Conservation (phyloP, 345 rosid genomes). For the Laguncularia racemosa region DNA sequence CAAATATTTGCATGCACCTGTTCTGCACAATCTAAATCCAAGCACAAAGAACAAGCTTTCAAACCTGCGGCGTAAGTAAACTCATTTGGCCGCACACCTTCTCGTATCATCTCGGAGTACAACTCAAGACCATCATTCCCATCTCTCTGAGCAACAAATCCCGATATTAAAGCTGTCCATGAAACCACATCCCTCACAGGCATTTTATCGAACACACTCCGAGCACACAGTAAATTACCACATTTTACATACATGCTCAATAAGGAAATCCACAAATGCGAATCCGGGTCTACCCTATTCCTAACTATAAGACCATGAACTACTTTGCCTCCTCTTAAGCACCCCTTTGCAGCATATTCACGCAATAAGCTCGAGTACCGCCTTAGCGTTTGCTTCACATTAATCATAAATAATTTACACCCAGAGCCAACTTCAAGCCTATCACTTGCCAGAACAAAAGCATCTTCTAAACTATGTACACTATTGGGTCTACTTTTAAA, state of each 20-base stretch:
- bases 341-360: conserved; percentile 30
- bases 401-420: not conserved
- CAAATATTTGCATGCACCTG: conserved; percentile 32
- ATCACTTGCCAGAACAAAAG: not conserved
- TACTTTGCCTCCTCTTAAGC: conserved; percentile 16
- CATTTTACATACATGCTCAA: conserved; percentile 28
- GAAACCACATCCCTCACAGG: conserved; percentile 37
- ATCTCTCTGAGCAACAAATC: conserved; percentile 22
- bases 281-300: conserved; percentile 23
- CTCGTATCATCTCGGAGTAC: conserved; percentile 24
- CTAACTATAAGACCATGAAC: conserved; percentile 22
- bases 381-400: conserved; percentile 11
- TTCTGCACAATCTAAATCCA: conserved; percentile 26
- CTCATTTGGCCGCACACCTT: conserved; percentile 31
- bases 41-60: conserved; percentile 35
- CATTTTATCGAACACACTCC: conserved; percentile 29
- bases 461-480: too few relatives aligned
- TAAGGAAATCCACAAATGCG: conserved; percentile 37
- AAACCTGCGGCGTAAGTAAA: conserved; percentile 22
- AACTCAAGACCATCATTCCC: conserved; percentile 15
- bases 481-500: too few relatives aligned
- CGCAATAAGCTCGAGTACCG: conserved; percentile 25
- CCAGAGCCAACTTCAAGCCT: not conserved
- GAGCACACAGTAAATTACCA: conserved; percentile 17
- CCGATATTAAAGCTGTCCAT: conserved; percentile 33